phyloP scores from a whole-genome alignment of 2,329 filamentous ascomycete species.

The Penicillium sp. region DNA sequence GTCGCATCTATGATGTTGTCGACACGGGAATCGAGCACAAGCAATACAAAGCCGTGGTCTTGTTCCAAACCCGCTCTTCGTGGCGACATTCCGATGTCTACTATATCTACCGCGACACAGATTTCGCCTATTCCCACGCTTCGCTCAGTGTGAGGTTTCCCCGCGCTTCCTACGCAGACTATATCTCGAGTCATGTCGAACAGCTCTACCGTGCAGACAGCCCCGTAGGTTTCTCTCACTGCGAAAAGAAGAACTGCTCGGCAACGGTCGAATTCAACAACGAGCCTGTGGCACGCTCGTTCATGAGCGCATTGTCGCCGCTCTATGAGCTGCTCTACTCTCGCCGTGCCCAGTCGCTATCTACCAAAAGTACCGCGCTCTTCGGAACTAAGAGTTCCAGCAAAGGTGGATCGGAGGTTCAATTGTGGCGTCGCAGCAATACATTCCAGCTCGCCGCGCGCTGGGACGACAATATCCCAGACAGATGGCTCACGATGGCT shows the following conservation, averaged over 20 bases:
- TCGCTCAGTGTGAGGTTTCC: conserved; percentile 27
- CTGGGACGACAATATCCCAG: conserved; percentile 27
- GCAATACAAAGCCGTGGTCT: conserved; percentile 30
- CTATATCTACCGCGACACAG: conserved; percentile 30
- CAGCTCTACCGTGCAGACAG: conserved; percentile 26
- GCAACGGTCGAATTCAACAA: conserved; percentile 23
- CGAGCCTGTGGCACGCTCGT: conserved; percentile 18
- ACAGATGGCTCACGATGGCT: conserved; percentile 31
- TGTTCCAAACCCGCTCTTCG: conserved; percentile 19
- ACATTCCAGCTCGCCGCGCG: conserved; percentile 26
- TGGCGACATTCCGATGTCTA: conserved; percentile 30
- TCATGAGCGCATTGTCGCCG: conserved; percentile 30
- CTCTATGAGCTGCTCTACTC: conserved; percentile 30
- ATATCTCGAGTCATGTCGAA: conserved; percentile 32
- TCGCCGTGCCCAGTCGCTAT: conserved; percentile 25
- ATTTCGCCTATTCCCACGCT: conserved; percentile 28
- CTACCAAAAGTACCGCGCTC: conserved; percentile 24
- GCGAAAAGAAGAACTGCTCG: conserved; percentile 24
- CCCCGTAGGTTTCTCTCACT: conserved; percentile 30
- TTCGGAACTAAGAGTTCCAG: conserved; percentile 24
- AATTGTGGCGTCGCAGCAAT: conserved; percentile 30
- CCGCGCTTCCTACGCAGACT: conserved; percentile 27
- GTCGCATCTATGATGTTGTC: conserved; percentile 28
- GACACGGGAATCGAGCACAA: conserved; percentile 29
- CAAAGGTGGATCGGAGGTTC: conserved; percentile 29